Base-by-base conservation (phyloP, 805 yeast species). In the Ogataea corticis region DNA sequence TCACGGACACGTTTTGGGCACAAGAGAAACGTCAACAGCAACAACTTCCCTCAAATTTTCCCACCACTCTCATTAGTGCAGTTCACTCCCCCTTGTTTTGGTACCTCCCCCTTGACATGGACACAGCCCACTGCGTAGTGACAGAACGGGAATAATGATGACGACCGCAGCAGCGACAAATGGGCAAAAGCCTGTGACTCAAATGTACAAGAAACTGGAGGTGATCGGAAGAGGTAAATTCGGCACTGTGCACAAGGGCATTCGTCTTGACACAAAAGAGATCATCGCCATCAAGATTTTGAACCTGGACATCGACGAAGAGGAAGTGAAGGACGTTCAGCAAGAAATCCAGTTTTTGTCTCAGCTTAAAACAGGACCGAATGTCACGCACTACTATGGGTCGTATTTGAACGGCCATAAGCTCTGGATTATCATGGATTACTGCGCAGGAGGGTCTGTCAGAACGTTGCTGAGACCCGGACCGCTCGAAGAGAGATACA, bases 371-470 rank as follows among this genome's bases (percentile, higher is more conserved):
- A 82, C 80, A 44, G 87, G 86, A 14, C 94, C 95, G n/a, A 94
- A 94, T 57, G 88, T 94, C 42, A 90, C 96, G 2, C 91, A 85
- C 51, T 94, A 94, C 66, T 87, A 86, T 61, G 97, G 97, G 0
- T 85, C 96, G 0, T 85, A 85, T 53, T 67, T 95, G 23, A 80
- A 83, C 50, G 97, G 92, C 38, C 85, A 96, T n/a, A 84, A 87
- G 58, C 72, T 94, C 30, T 94, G 99, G 98, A 91, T 94, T 63
- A 82, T 94, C 47, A 94, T 94, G 97, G 99, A 94, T 61, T 81
- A 87, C 59, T 92, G 98, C 66, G 94, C 96, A 0, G 99, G 99
- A 13, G 99, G 99, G 0, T 86, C 96, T 1, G 79, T 88, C 45
- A 75, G 99, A 51, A 87, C 97, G 2, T 70, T 94, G 37, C 67